Evolutionary conservation across 345 rosid genomes (phyloP), one percentile per base, ranked within the genome.

Genomic region (Dipteronia dyeriana): DNA sequence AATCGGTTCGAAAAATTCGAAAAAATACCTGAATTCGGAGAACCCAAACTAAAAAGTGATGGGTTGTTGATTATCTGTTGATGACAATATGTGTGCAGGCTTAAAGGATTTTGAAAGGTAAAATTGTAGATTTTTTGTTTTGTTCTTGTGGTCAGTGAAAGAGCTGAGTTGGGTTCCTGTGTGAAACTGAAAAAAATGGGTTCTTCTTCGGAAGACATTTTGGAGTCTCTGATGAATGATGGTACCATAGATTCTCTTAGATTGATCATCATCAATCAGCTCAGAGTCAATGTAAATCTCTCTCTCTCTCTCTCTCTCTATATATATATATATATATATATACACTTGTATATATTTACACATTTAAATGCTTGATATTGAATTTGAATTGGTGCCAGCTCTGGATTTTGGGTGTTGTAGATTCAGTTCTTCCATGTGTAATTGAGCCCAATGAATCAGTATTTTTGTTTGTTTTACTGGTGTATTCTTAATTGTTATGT

Each of bases 191-290:
- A 16, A 20, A 57, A 57, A 1, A 71, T 29, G 93, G 88, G 86
- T 16, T 90, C 97, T 22, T 89, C 94, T 74, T 86, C 92, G 56
- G 98, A 91, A 81, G 97, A 94, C 78, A 94, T 91, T 49, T 83
- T 94, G 62, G 97, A 90, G 83, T 88, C 93, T 16, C 87, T 94
- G 63, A 94, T 91, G 98, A 94, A 94, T 79, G 97, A 94, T 80
- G 98, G 97, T 1, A 89, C 98, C 25, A 90, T 94, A 79, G 98
- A 94, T 77, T 79, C 94, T 73, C 91, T 91, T 61, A 87, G 98
- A 67, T 86, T 90, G 78, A 90, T 81, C 92, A 94, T n/a, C n/a
- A n/a, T n/a, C n/a, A n/a, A n/a, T n/a, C n/a, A n/a, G n/a, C n/a
- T n/a, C n/a, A n/a, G n/a, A n/a, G n/a, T n/a, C n/a, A n/a, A n/a